These are phyloP conservation scores for Penicillium atrosanguineum DNA, from an alignment of 495 filamentous ascomycete genomes.

Conservation along the genomic window DNA sequence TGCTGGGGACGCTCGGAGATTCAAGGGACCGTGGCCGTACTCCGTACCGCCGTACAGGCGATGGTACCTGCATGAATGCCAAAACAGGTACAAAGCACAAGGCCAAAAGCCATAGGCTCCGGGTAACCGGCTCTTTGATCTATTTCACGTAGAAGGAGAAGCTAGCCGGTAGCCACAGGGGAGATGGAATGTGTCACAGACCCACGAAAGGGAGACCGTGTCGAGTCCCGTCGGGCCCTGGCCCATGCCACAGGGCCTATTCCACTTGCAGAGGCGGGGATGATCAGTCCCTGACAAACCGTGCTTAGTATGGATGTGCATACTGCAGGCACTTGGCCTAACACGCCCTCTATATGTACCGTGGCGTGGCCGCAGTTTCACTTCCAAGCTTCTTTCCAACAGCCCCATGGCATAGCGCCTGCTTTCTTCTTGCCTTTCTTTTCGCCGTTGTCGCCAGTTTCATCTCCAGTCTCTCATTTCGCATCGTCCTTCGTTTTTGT, in stretches of 20 bases:
- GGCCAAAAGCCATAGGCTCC: neutral
- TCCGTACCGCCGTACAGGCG: neutral
- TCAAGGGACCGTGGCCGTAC: constrained; percentile 9
- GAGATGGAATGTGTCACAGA: constrained; percentile 31
- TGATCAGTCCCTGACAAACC: constrained; percentile 21
- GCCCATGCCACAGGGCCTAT: constrained; percentile 27
- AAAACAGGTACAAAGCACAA: neutral
- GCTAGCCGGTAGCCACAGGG: constrained; percentile 19
- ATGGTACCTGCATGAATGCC: constrained; percentile 1
- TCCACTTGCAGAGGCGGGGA: constrained; percentile 19
- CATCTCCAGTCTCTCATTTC: constrained; percentile 25
- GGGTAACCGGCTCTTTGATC: neutral
- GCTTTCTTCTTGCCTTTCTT: constrained; percentile 20
- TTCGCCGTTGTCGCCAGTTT: constrained; percentile 22
- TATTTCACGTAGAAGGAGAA: neutral
- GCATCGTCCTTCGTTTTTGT: constrained; percentile 25
- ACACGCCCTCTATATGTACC: constrained; percentile 24
- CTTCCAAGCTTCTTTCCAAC: constrained; percentile 5
- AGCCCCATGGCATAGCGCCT: constrained; percentile 28
- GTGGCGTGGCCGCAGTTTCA: constrained; percentile 6
- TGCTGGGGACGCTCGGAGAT: neutral
- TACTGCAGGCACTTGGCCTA: constrained; percentile 23
- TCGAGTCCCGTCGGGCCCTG: constrained; percentile 20
- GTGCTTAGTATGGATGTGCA: constrained; percentile 28
- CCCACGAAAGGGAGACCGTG: constrained; percentile 18